phyloP scores from a whole-genome alignment of 192 early-diverging fungal species.

The Coemansia sp. region DNA sequence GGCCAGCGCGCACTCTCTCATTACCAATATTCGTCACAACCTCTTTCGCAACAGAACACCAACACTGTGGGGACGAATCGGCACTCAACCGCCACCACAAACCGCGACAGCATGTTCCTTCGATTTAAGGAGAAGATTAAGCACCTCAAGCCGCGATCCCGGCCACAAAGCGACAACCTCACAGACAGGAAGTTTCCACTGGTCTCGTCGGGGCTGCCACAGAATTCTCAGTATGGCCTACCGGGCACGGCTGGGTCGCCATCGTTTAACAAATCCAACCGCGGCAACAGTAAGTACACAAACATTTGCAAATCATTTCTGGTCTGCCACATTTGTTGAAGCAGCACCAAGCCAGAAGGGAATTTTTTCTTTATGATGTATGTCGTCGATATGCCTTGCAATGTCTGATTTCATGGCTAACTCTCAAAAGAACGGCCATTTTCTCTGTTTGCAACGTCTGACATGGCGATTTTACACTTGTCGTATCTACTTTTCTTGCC shows the following conservation, averaged over 20 bases:
- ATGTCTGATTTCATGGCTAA: too few relatives aligned
- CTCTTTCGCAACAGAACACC: conserved; percentile 4
- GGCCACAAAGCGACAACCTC: conserved; percentile 47
- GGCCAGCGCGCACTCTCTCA: conserved; percentile 23
- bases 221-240: conserved; percentile 3
- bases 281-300: conserved; percentile 36
- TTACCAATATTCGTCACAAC: conserved; percentile 15
- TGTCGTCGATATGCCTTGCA: too few relatives aligned
- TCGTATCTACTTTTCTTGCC: not conserved
- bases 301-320: not conserved
- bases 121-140: conserved; percentile 51
- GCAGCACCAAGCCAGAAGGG: not conserved
- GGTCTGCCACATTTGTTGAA: not conserved
- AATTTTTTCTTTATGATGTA: too few relatives aligned
- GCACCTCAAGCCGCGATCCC: conserved; percentile 38
- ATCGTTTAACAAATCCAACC: conserved; percentile 14
- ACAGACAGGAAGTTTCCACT: conserved; percentile 19
- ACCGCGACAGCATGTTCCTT: conserved; percentile 51
- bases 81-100: conserved; percentile 30
- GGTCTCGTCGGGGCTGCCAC: conserved; percentile 2
- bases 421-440: too few relatives aligned
- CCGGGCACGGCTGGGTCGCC: conserved; percentile 12
- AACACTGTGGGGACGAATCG: conserved; percentile 16
- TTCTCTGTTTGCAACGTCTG: too few relatives aligned
- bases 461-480: too few relatives aligned